A percentile compares a stretch with the other conserved stretches of the same genome.
Conservation (phyloP, 208 protist species). For the Porcisia deanei region DNA sequence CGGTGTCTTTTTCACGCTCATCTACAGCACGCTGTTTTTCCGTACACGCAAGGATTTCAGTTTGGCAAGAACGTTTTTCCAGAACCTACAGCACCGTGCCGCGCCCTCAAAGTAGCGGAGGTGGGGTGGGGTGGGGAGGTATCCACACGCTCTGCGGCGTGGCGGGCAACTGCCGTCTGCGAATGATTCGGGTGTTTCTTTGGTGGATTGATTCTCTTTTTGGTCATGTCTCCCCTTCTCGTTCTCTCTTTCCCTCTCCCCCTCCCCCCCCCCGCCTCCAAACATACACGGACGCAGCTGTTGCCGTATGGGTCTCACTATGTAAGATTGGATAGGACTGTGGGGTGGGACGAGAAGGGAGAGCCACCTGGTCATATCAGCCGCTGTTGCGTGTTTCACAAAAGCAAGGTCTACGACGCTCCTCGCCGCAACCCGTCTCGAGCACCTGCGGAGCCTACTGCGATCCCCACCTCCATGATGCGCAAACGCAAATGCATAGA, state of each 20-base stretch:
- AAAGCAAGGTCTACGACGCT: not conserved
- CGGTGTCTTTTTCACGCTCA: constrained; percentile 78
- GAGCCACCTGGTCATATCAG: not conserved
- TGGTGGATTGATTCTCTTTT: not conserved
- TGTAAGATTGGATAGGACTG: not conserved
- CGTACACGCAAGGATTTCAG: constrained; percentile 53
- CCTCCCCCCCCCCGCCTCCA: not conserved
- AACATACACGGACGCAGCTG: too few relatives aligned
- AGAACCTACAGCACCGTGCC: constrained; percentile 28
- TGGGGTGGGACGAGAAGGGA: not conserved
- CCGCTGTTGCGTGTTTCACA: not conserved
- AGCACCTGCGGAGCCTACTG: not conserved
- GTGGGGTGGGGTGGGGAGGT: not conserved
- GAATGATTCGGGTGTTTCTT: not conserved
- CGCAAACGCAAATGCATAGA: not conserved
- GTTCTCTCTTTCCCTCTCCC: not conserved
- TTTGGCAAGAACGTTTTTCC: constrained; percentile 28
- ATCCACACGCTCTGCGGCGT: not conserved
- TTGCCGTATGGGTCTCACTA: not conserved
- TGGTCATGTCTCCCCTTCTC: not conserved
- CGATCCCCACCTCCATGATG: not conserved
- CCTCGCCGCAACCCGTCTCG: not conserved
- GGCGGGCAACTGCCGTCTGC: not conserved
- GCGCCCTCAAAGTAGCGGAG: not conserved
- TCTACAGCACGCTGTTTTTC: constrained; percentile 71